A percentile compares a stretch with the other conserved stretches of the same genome.
Evolutionary conservation across 805 yeast genomes (phyloP).

Genomic region (Kregervanrija fluxuum): DNA sequence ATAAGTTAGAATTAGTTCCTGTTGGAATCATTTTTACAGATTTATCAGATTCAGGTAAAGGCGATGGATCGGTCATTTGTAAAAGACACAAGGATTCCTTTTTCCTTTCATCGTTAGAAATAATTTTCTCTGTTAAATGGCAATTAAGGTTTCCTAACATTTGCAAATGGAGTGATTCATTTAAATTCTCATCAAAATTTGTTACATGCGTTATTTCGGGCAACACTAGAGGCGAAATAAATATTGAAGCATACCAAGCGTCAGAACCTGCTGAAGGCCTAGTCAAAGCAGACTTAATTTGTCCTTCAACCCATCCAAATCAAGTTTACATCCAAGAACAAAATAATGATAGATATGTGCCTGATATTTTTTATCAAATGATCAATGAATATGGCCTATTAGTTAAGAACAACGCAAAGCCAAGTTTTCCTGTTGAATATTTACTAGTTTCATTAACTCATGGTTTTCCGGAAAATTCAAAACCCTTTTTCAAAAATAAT

Average conservation of each 20-base stretch:
- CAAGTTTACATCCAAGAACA: constrained; percentile 74
- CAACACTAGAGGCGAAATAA: constrained; percentile 82
- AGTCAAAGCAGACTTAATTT: constrained; percentile 76
- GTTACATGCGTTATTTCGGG: constrained; percentile 93
- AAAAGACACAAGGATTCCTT: constrained; percentile 90
- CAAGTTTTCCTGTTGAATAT: constrained; percentile 91
- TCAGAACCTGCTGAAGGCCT: constrained; percentile 82
- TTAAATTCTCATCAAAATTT: constrained; percentile 74
- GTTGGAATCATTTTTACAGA: constrained; percentile 90
- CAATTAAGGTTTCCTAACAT: constrained; percentile 61
- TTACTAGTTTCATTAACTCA: constrained; percentile 81
- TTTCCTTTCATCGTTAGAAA: constrained; percentile 83
- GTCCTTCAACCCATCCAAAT: constrained; percentile 87
- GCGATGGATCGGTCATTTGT: constrained; percentile 84
- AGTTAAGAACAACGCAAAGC: constrained; percentile 84
- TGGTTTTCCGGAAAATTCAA: constrained; percentile 70
- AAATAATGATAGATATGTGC: constrained; percentile 75
- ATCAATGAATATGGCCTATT: constrained; percentile 83
- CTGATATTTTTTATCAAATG: constrained; percentile 82
- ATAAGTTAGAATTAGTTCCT: constrained; percentile 52
- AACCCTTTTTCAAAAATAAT: constrained; percentile 43
- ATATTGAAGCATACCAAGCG: constrained; percentile 84
- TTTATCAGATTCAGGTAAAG: constrained; percentile 76
- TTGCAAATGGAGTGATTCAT: constrained; percentile 52
- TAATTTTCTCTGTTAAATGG: constrained; percentile 71